Evolutionary conservation across 163 green algal genomes (phyloP), one percentile per base, ranked within the genome.

Genomic region (Trebouxia gelatinosa): DNA sequence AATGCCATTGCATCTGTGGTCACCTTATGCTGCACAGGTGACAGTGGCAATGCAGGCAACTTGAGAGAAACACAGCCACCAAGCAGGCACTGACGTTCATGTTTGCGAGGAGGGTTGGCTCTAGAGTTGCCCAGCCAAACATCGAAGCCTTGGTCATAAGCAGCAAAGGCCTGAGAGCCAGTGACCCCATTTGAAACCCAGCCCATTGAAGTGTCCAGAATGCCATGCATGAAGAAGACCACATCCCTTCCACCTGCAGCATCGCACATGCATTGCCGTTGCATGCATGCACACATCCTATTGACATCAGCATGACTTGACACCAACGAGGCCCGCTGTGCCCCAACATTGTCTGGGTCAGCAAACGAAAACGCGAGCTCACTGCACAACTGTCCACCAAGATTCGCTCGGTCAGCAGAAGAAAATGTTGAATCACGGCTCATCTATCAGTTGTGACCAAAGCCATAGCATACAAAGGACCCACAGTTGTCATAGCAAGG

Each of bases 41-140:
- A n/a, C n/a, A n/a, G n/a, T n/a, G n/a, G n/a, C n/a, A n/a, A n/a
- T n/a, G n/a, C n/a, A n/a, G n/a, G n/a, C n/a, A n/a, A n/a, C n/a
- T n/a, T n/a, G n/a, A n/a, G n/a, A n/a, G n/a, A n/a, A n/a, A n/a
- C n/a, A n/a, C n/a, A n/a, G n/a, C n/a, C n/a, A n/a, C n/a, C n/a
- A n/a, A n/a, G n/a, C n/a, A n/a, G n/a, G n/a, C n/a, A 9, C 68
- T 58, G 38, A 80, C 80, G 29, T 35, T 34, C 70, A 78, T 95
- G 92, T 68, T 87, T 75, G 5, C 90, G 80, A 0, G 95, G 92
- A 5, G 93, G 87, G 80, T 97, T 98, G 82, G 87, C 84, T 28
- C 96, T 85, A 16, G 89, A 92, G 87, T 95, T 98, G 64, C 87
- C 95, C 79, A 99, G 89, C 90, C 92, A 99, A 29, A 99, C 94